Evolutionary conservation across 2,329 filamentous ascomycete genomes (phyloP).

Genomic region (Hypoxylon sp.): DNA sequence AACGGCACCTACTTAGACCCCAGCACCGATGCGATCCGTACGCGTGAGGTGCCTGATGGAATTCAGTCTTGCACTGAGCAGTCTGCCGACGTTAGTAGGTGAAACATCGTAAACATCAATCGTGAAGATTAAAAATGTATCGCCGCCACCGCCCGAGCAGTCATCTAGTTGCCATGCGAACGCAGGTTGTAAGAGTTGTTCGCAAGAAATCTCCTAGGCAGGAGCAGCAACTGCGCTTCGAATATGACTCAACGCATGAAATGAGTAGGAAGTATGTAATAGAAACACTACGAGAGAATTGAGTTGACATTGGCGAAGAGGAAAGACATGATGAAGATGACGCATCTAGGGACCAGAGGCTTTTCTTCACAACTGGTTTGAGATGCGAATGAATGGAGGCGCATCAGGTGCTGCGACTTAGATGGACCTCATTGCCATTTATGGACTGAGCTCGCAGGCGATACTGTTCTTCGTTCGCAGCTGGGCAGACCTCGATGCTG

Average conservation of each 20-base stretch:
- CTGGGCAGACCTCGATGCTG: conserved; percentile 12
- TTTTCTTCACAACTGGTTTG: conserved; percentile 16
- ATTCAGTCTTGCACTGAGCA: conserved; percentile 29
- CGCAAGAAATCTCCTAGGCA: not conserved
- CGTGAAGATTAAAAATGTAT: conserved; percentile 26
- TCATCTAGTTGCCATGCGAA: conserved; percentile 9
- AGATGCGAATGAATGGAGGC: conserved; percentile 21
- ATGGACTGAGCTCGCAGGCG: conserved; percentile 19
- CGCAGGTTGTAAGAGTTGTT: not conserved
- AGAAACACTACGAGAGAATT: conserved; percentile 4
- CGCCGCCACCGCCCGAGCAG: conserved; percentile 18
- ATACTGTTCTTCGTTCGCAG: conserved; percentile 16
- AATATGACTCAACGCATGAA: not conserved
- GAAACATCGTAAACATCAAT: conserved; percentile 10
- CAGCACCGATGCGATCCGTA: conserved; percentile 33
- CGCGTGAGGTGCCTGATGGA: conserved; percentile 28
- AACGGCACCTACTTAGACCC: conserved; percentile 43
- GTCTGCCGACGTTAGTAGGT: conserved; percentile 41
- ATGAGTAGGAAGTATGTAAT: conserved; percentile 2
- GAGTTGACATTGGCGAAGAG: not conserved
- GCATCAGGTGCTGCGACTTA: conserved; percentile 10
- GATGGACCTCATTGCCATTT: conserved; percentile 29
- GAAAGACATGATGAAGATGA: conserved; percentile 13
- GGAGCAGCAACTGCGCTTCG: not conserved
- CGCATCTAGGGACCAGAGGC: conserved; percentile 12